Evolutionary conservation across 2,329 filamentous ascomycete species (phyloP).

Genomic region (Fusarium sp.): DNA sequence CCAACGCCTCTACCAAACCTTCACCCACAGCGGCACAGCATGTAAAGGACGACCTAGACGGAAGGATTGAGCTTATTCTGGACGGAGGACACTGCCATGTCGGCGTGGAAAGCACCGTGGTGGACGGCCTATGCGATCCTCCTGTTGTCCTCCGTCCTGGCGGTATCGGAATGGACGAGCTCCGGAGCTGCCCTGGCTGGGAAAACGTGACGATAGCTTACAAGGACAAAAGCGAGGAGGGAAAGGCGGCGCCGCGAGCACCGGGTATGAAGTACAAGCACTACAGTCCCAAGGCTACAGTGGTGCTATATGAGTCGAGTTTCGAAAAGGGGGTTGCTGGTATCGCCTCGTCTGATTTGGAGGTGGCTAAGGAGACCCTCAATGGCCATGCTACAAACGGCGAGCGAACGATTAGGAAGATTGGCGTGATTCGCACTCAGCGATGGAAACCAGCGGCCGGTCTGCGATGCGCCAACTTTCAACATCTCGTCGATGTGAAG

Average conservation of each 20-base stretch:
- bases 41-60: conserved; percentile 84
- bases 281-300: conserved; percentile 89
- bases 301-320: conserved; percentile 80
- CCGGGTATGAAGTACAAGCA: conserved; percentile 99
- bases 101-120: conserved; percentile 96
- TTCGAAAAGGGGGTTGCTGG: conserved; percentile 51
- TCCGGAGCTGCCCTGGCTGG: conserved; percentile 82
- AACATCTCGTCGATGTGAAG: conserved; percentile 27
- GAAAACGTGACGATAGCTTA: conserved; percentile 81
- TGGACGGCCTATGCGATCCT: conserved; percentile 85
- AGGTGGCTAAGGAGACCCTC: conserved; percentile 33
- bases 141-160: conserved; percentile 88
- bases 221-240: conserved; percentile 76
- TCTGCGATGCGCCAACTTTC: conserved; percentile 50
- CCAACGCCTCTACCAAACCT: conserved; percentile 93
- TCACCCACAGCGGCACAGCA: conserved; percentile 92
- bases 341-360: conserved; percentile 52
- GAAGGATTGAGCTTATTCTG: conserved; percentile 85
- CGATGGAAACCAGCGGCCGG: conserved; percentile 62
- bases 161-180: conserved; percentile 83
- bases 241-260: conserved; percentile 75
- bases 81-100: conserved; percentile 89
- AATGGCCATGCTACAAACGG: conserved; percentile 42
- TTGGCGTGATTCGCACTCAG: conserved; percentile 68
- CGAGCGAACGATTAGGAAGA: conserved; percentile 40